These are phyloP conservation scores for Harringtonia lauricola DNA, from an alignment of 2,329 filamentous ascomycete species.

Conservation along the genomic window DNA sequence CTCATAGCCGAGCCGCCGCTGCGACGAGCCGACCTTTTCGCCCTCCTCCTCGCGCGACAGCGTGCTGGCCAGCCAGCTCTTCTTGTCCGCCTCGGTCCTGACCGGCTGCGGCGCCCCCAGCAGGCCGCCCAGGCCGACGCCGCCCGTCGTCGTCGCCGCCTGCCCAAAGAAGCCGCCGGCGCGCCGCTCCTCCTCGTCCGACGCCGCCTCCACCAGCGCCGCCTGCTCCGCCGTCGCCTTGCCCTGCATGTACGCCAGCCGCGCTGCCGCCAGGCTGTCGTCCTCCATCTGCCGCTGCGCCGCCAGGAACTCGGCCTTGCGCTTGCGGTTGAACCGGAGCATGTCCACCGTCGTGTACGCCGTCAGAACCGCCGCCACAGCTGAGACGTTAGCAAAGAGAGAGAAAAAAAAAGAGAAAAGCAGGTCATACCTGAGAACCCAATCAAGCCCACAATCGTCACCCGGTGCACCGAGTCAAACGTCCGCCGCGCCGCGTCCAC, in stretches of 20 bases:
- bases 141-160: too few relatives aligned
- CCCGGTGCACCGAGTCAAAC: constrained; percentile 44
- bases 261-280: constrained; percentile 44
- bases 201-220: constrained; percentile 44
- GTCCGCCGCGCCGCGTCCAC: constrained; percentile 36
- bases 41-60: constrained; percentile 25
- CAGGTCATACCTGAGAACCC: constrained; percentile 39
- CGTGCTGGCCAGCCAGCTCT: constrained; percentile 25
- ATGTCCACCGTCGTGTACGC: constrained; percentile 51
- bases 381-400: constrained; percentile 20
- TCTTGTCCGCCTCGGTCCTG: constrained; percentile 2
- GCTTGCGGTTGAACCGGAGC: constrained; percentile 48
- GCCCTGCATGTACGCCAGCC: constrained; percentile 49
- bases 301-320: constrained; percentile 46
- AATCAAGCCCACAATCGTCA: constrained; percentile 43
- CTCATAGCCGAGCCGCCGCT: constrained; percentile 19
- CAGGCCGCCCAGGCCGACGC: constrained; percentile 40
- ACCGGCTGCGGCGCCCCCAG: constrained; percentile 29
- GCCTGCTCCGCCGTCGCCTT: constrained; percentile 45
- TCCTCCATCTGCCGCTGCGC: constrained; percentile 41
- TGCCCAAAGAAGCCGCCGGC: constrained; percentile 20
- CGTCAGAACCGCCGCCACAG: constrained; percentile 42
- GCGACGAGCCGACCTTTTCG: constrained; percentile 11
- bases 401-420: neutral
- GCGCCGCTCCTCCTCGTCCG: constrained; percentile 24